Evolutionary conservation across 2,329 filamentous ascomycete species (phyloP), one percentile per base, ranked within the genome.

Genomic region (Nemania bipapillata): DNA sequence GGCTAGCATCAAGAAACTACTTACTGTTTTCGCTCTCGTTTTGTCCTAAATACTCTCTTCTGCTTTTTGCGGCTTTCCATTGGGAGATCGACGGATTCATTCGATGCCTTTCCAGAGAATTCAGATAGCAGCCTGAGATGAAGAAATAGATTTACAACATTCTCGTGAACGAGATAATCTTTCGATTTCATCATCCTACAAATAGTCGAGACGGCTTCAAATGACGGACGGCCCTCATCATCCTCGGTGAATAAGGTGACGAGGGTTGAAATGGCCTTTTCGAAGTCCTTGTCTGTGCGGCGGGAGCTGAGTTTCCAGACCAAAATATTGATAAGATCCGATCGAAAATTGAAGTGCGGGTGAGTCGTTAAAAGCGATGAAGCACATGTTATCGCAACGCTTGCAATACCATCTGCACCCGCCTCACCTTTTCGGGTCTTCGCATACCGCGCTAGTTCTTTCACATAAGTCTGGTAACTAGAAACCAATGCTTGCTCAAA

Each of bases 321-420:
- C 15, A 99, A 79, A 66, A 98, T 95, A 80, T 92, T 93, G 69
- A 99, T 83, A 61, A 99, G 84, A 61, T 99, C 95, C 56, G 86
- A 87, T 47, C 96, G 91, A 80, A 97, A 97, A 84, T 99, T 99
- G 88, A 99, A 99, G 82, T 99, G 96, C 3, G 96, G 93, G 0
- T 97, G 94, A 1, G 91, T 86, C 22, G 88, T 88, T 47, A 98
- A 81, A 17, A 99, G 86, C 32, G 87, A 91, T 80, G 94, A 97
- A 1, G 92, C 91, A 78, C 96, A 99, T 50, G 89, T 91, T 65
- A 97, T 90, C 3, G 96, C 95, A 28, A 97, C 86, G 60, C 86
- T 91, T 6, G 90, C 87, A 26, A 97, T 79, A 63, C 81, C 85
- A 63, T 83, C 82, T 63, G 80, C 81, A 66, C 74, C 80, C 70